Conservation (phyloP, 78 protist species). For the Chrysochromulina parva region DNA sequence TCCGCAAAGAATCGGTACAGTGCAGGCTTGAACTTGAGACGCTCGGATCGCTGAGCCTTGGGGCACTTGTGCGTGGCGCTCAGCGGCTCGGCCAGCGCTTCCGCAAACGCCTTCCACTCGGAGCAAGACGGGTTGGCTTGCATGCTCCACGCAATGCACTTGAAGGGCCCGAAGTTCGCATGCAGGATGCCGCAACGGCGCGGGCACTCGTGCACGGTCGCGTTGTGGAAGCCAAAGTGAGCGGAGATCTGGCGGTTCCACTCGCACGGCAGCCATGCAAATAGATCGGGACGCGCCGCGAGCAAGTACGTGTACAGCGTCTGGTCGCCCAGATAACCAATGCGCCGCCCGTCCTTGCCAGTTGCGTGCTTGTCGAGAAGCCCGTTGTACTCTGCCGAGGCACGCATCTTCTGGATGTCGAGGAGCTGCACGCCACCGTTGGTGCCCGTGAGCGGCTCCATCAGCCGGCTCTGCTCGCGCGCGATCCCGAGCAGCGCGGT, state of each 20-base stretch:
- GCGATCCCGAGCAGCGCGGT: neutral
- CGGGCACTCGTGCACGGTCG: neutral
- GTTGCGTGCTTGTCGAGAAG: neutral
- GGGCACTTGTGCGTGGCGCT: too few species aligned
- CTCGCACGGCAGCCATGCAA: neutral
- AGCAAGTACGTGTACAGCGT: neutral
- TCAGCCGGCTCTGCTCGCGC: neutral
- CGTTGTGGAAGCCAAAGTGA: neutral
- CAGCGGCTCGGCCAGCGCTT: too few species aligned
- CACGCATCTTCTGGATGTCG: neutral
- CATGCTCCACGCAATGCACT: neutral
- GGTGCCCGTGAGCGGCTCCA: neutral
- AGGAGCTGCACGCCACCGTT: constrained; percentile 23
- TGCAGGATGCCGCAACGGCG: neutral
- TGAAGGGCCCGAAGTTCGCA: neutral
- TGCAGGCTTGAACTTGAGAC: too few species aligned
- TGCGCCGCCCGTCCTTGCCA: neutral
- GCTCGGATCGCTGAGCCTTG: too few species aligned
- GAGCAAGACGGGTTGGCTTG: neutral
- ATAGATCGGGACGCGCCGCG: neutral
- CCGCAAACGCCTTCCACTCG: neutral
- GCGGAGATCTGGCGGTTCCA: constrained; percentile 1
- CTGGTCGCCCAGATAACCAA: constrained; percentile 11
- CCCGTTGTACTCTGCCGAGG: neutral
- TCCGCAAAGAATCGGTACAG: too few species aligned